Percentiles rank a stretch among this genome's conserved stretches.
Conservation (phyloP, 2,329 filamentous ascomycete genomes). For the Colletotrichum ledebouriae region DNA sequence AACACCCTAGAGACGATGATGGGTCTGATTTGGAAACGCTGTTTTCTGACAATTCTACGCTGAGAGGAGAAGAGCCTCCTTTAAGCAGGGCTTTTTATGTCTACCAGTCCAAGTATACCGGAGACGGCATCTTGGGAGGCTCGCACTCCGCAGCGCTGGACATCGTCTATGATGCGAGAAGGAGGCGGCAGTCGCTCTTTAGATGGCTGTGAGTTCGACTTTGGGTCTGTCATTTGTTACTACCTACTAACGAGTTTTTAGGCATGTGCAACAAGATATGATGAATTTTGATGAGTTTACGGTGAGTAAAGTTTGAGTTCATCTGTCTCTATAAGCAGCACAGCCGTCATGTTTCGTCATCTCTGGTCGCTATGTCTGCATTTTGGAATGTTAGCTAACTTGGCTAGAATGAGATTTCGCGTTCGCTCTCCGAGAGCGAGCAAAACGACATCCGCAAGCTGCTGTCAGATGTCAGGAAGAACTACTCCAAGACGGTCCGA, state of each 20-base stretch:
- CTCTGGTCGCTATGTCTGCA: too few species aligned
- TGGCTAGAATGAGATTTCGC: conserved; percentile 52
- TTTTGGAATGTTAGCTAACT: conserved; percentile 23
- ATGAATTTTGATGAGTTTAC: conserved; percentile 60
- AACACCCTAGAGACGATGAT: conserved; percentile 47
- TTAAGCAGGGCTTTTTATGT: conserved; percentile 43
- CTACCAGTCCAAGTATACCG: conserved; percentile 55
- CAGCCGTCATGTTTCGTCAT: too few species aligned
- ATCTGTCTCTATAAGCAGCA: too few species aligned
- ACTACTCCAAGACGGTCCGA: conserved; percentile 53
- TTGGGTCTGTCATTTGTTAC: too few species aligned
- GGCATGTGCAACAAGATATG: conserved; percentile 55
- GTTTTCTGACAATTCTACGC: conserved; percentile 46
- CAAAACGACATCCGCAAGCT: conserved; percentile 53
- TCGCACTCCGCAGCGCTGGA: conserved; percentile 53
- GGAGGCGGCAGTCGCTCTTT: conserved; percentile 53
- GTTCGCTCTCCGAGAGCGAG: conserved; percentile 45
- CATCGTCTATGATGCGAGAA: conserved; percentile 51
- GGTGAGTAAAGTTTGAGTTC: conserved; percentile 45
- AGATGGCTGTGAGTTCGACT: conserved; percentile 55
- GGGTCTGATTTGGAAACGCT: conserved; percentile 49
- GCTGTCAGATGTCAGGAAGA: conserved; percentile 54
- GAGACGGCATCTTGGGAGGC: conserved; percentile 54
- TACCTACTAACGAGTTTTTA: conserved; percentile 44
- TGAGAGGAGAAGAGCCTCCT: conserved; percentile 35